A percentile compares a stretch with the other conserved stretches of the same genome.
Evolutionary conservation across 1,284 basidiomycete species (phyloP).

Genomic region (Earliella scabrosa): DNA sequence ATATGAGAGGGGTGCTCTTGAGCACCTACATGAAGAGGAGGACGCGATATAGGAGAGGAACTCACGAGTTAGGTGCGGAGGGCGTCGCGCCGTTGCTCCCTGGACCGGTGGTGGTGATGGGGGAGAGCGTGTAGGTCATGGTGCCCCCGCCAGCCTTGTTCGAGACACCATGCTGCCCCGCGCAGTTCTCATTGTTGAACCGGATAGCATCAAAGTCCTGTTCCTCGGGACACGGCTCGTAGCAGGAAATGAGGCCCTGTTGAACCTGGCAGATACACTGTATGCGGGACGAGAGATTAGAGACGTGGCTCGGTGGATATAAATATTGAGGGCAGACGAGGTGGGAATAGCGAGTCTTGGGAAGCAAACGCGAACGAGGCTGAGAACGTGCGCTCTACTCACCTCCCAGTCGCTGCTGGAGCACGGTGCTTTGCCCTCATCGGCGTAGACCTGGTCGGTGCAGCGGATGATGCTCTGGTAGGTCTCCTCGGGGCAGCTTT

Average conservation of each 20-base stretch:
- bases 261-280: background rate
- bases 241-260: background rate
- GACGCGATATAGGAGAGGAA: background rate
- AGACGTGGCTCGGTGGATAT: background rate
- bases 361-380: no score
- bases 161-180: background rate
- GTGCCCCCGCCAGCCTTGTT: background rate
- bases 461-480: background rate
- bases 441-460: background rate
- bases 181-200: background rate
- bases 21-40: no score
- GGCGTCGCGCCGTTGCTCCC: background rate
- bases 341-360: no score
- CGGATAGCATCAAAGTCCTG: background rate
- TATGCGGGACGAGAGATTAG: background rate
- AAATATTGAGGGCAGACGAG: no score
- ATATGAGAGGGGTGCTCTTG: no score
- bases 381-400: no score
- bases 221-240: background rate
- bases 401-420: background rate
- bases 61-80: background rate
- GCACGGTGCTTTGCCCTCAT: background rate
- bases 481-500: background rate
- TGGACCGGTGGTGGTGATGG: background rate
- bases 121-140: background rate